A percentile compares a stretch with the other conserved stretches of the same genome.
Conservation (phyloP, 176 grass and related monocot genomes). For the Cymbopogon citratus region DNA sequence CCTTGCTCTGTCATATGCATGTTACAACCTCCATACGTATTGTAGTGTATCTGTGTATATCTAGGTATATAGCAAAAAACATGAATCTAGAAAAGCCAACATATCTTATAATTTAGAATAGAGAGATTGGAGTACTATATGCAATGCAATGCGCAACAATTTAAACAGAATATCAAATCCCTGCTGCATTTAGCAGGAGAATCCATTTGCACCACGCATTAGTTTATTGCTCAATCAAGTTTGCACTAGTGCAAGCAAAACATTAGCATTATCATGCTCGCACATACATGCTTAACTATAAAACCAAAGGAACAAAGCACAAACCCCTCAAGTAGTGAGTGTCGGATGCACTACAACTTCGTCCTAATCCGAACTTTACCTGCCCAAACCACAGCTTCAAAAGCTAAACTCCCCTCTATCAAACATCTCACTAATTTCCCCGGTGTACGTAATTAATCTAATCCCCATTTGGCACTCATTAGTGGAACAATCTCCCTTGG, state of each 20-base stretch:
- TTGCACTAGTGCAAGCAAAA: conserved; percentile 30
- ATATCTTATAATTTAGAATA: too few species aligned
- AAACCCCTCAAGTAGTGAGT: conserved; percentile 29
- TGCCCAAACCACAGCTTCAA: conserved; percentile 28
- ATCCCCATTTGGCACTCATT: conserved; percentile 31
- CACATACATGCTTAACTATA: neutral
- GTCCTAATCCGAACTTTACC: conserved; percentile 35
- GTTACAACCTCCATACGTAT: too few species aligned
- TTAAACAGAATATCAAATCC: neutral
- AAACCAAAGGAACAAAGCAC: conserved; percentile 19
- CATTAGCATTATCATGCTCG: conserved; percentile 27
- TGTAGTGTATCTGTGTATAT: too few species aligned
- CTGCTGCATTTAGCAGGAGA: neutral
- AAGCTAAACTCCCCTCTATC: conserved; percentile 27
- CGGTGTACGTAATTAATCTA: conserved; percentile 6
- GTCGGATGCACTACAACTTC: conserved; percentile 39
- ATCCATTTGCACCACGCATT: neutral
- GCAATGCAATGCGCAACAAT: neutral
- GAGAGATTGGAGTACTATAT: too few species aligned
- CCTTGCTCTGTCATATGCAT: too few species aligned
- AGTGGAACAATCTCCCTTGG: conserved; percentile 37
- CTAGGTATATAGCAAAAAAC: too few species aligned
- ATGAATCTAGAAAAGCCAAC: too few species aligned
- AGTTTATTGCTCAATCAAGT: conserved; percentile 2
- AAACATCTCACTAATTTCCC: conserved; percentile 20